Evolutionary conservation across 306 rosid species (phyloP), one percentile per base, ranked within the genome.

Genomic region (Dicorynia guianensis): DNA sequence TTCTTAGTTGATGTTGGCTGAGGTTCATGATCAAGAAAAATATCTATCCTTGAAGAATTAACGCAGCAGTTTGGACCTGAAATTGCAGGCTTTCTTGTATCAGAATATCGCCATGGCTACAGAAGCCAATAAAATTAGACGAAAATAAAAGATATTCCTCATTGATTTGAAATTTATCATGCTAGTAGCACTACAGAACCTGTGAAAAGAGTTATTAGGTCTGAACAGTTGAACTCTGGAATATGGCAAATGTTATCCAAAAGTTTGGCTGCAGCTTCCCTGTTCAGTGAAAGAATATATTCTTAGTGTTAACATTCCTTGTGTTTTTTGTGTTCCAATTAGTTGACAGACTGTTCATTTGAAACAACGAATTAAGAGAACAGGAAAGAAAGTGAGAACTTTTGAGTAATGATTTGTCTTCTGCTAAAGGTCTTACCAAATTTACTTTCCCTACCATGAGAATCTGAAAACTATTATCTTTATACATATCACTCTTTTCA

Each of bases 1-100:
- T 90, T 90, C 86, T 90, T 92, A 14, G 97, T 95, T 46, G 99
- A 87, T 5, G 97, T 76, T 69, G 99, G 79, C 76, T 92, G 99
- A 75, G 97, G 97, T 76, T 95, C 99, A 12, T 92, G 93, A 15
- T 82, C 90, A 71, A 95, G 83, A 77, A 92, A 89, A 3, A 75
- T 71, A 39, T 80, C 87, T 8, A 91, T 80, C 40, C 89, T 80
- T 11, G 99, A 86, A 62, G 96, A 87, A 55, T 67, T 85, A 49
- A 91, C 17, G 60, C 97, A 91, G 71, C 94, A 91, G 72, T 91
- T 95, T 44, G 83, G 91, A 11, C 99, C 99, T 95, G 83, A 76
- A 80, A 56, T 42, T 15, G 38, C 0, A 25, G 10, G 11, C 40
- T 38, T 4, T 4, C 19, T 4, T 4, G 2, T 25, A 25, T 11